Conservation (phyloP, 2,329 filamentous ascomycete genomes). For the Pyrenochaeta sp. region DNA sequence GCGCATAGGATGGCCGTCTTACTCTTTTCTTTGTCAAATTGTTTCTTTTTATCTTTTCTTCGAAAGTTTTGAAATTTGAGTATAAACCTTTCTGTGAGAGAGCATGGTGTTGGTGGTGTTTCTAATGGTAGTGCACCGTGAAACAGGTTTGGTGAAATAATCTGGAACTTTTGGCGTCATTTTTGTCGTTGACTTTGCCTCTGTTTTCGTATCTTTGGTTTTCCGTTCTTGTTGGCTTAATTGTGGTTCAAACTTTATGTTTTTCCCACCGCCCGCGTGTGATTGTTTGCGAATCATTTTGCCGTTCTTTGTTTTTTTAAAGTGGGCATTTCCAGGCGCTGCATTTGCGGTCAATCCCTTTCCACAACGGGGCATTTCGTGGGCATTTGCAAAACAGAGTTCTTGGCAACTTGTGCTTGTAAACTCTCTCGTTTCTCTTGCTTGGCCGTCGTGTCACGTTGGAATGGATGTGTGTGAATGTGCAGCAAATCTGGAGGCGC, state of each 20-base stretch:
- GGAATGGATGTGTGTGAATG: too few species aligned
- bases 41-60: constrained; percentile 9
- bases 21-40: constrained; percentile 10
- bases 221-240: too few species aligned
- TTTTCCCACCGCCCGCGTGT: too few species aligned
- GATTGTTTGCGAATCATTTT: too few species aligned
- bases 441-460: too few species aligned
- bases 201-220: too few species aligned
- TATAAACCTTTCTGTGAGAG: neutral
- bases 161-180: neutral
- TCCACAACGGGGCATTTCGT: neutral
- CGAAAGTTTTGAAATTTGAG: neutral
- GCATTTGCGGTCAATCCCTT: too few species aligned
- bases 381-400: neutral
- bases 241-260: too few species aligned
- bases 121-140: constrained; percentile 45
- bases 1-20: constrained; percentile 11
- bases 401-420: neutral
- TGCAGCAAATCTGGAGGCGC: too few species aligned
- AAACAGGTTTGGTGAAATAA: constrained; percentile 22
- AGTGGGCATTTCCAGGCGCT: too few species aligned
- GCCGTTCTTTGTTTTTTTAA: neutral
- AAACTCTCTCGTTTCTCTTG: neutral
- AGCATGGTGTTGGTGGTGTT: constrained; percentile 50
- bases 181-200: neutral